phyloP scores from a whole-genome alignment of 78 protist genomes.

The Guillardia theta region DNA sequence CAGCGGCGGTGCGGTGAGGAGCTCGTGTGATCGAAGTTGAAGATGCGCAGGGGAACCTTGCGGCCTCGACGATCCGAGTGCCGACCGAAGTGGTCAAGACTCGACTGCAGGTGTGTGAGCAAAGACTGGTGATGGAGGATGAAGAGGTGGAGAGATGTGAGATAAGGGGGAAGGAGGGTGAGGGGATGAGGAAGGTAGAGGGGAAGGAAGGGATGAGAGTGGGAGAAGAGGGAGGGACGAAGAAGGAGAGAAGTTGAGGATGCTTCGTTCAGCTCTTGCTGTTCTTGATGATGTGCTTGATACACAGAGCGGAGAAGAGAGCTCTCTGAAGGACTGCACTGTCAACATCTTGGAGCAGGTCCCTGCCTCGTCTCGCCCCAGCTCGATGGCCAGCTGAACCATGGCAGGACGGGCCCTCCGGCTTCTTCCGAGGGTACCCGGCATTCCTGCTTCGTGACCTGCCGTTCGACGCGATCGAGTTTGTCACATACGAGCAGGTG shows the following conservation, averaged over 20 bases:
- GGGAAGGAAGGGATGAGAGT: not conserved
- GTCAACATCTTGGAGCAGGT: no score
- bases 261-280: no score
- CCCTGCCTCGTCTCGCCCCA: no score
- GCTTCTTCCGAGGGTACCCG: not conserved
- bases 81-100: constrained; percentile 17
- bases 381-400: no score
- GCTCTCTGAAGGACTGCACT: no score
- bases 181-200: not conserved
- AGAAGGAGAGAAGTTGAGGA: not conserved
- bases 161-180: not conserved
- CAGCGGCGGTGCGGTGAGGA: not conserved
- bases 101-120: not conserved
- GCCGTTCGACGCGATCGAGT: constrained; percentile 25
- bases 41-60: not conserved
- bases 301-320: no score
- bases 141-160: not conserved
- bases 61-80: not conserved
- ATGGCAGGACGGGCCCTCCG: not conserved
- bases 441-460: constrained; percentile 2
- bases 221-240: not conserved
- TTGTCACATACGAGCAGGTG: not conserved
- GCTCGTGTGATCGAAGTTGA: not conserved
- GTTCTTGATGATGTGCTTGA: no score
- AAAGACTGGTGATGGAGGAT: not conserved